Evolutionary conservation across 257 asterid species (phyloP).

Genomic region (Leonotis leonurus): DNA sequence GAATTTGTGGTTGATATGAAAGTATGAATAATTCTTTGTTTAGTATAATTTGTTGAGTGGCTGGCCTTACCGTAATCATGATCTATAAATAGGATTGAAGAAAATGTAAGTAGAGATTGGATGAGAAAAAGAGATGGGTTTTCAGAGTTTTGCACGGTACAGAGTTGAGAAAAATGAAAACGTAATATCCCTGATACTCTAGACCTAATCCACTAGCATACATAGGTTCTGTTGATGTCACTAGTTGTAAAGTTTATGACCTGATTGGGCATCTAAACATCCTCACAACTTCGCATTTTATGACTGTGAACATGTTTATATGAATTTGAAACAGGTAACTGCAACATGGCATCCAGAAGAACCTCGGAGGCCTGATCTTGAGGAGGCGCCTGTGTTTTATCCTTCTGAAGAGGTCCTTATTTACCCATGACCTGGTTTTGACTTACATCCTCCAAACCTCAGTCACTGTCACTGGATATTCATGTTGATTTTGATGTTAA

Average conservation of each 20-base stretch:
- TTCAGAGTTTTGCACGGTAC: not conserved
- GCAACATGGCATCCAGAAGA: conserved; percentile 89
- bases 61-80: not conserved
- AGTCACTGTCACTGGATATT: not conserved
- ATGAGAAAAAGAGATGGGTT: not conserved
- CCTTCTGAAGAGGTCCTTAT: conserved; percentile 85
- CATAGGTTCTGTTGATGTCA: not conserved
- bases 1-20: not conserved
- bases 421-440: conserved; percentile 3
- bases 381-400: conserved; percentile 87
- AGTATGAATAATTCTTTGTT: not conserved
- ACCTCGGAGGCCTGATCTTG: conserved; percentile 64
- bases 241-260: not conserved
- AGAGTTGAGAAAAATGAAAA: not conserved
- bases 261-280: not conserved
- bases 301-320: conserved; percentile 5
- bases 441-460: conserved; percentile 5
- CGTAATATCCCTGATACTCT: not conserved
- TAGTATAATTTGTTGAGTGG: not conserved
- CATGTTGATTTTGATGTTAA: not conserved
- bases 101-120: not conserved
- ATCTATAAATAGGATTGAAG: not conserved
- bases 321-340: conserved; percentile 54
- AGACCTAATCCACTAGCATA: not conserved
- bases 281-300: not conserved